Evolutionary conservation across 257 asterid species (phyloP), one percentile per base, ranked within the genome.

Genomic region (Phtheirospermum japonicum): DNA sequence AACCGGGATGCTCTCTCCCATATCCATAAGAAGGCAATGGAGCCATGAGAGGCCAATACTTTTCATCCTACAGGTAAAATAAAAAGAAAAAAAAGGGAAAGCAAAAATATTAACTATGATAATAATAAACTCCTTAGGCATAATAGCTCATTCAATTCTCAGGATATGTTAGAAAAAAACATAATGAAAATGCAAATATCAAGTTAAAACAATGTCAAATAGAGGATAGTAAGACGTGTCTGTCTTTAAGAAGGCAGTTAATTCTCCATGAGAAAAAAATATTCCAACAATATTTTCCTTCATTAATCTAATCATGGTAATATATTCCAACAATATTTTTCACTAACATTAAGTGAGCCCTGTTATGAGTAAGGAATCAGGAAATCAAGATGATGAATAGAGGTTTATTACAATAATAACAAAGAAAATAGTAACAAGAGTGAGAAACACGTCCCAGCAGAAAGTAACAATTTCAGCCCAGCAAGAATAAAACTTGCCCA

Each of bases 1-100:
- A 93, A 59, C 95, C 90, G 39, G 77, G 83, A 68, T 80, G 93
- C 68, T 87, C 95, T 69, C 95, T 82, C 50, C 93, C 95, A 40
- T 79, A 68, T 26, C 95, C 95, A 75, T 84, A 84, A 14, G 93
- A 87, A 50, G 95, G 93, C 82, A 87, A 70, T 46, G 93, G 93
- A 68, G 95, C 93, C 95, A 87, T 63, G 37, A 87, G 82, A 69
- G 86, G 89, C 95, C 95, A 87, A 63, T 82, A 75, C 46, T 75
- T 82, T 68, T 84, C 90, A 71, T 87, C 81, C 95, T 87, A 67
- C 63, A 57, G 7, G 66, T 10, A 12, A 40, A 40, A 11, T 40
- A 40, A 40, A 4, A 16, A 12, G 1, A 13, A 61, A 57, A 37
- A 50, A 60, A 62, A 46, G 12, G 61, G 8, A 65, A 18, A 51